phyloP scores from a whole-genome alignment of 2,329 filamentous ascomycete genomes.

The Aspergillus sojae region DNA sequence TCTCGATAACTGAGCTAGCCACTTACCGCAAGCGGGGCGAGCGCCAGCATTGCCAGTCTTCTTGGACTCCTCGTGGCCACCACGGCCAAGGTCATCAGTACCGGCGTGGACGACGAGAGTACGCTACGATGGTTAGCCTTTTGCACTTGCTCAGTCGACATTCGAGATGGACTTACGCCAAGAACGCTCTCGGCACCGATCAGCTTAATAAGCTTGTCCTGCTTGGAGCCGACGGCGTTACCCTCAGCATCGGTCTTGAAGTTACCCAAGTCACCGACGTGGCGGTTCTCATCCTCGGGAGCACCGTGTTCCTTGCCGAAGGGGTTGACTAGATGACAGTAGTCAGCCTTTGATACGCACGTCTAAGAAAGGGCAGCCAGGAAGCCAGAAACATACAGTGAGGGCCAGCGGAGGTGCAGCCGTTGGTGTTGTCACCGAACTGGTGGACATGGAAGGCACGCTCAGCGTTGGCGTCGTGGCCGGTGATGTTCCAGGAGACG shows the following conservation, averaged over 20 bases:
- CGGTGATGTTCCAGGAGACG: slow-evolving; percentile 88
- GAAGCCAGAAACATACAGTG: slow-evolving; percentile 71
- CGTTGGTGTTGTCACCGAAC: slow-evolving; percentile 99
- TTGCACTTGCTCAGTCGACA: background rate
- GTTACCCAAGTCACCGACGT: slow-evolving; percentile 98
- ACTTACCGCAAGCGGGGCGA: slow-evolving; percentile 90
- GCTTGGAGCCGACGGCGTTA: slow-evolving; percentile 78
- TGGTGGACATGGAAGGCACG: slow-evolving; percentile 98
- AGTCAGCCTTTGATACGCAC: slow-evolving; percentile 10
- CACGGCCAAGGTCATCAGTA: slow-evolving; percentile 95
- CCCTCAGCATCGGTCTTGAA: slow-evolving; percentile 92
- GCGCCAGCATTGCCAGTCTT: slow-evolving; percentile 96
- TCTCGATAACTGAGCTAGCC: background rate
- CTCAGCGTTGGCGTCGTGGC: slow-evolving; percentile 92
- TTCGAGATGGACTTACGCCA: slow-evolving; percentile 64
- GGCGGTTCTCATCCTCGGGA: slow-evolving; percentile 78
- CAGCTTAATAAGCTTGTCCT: slow-evolving; percentile 87
- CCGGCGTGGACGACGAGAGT: slow-evolving; percentile 93
- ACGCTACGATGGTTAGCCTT: slow-evolving; percentile 59
- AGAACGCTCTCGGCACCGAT: slow-evolving; percentile 95
- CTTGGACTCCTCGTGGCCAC: slow-evolving; percentile 89
- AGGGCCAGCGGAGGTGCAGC: slow-evolving; percentile 96
- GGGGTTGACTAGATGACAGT: slow-evolving; percentile 76
- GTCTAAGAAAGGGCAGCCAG: background rate
- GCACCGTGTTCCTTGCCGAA: slow-evolving; percentile 89